Conservation (phyloP, 164 flowering plant genomes). For the Pachysandra terminalis region DNA sequence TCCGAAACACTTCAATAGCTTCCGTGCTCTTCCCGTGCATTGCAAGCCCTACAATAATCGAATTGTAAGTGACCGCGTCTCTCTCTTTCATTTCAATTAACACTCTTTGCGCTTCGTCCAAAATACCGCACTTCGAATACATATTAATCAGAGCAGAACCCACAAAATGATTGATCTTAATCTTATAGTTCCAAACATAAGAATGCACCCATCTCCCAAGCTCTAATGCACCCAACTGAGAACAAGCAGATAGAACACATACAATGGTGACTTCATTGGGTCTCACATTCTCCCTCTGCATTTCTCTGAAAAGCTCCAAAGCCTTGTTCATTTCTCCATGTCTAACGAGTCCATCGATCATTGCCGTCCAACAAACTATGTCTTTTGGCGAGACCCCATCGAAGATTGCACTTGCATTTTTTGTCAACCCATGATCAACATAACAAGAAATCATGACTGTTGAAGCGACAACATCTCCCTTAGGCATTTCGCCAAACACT, state of each 20-base stretch:
- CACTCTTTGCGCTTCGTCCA: slow-evolving; percentile 29
- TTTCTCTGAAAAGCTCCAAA: slow-evolving; percentile 32
- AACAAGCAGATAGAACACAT: slow-evolving; percentile 43
- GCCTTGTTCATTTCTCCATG: slow-evolving; percentile 31
- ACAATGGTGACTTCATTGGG: slow-evolving; percentile 40
- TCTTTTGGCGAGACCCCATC: slow-evolving; percentile 17
- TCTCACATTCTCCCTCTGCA: slow-evolving; percentile 31
- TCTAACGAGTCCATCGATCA: slow-evolving; percentile 43
- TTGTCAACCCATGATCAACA: slow-evolving; percentile 20
- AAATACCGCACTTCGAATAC: slow-evolving; percentile 47
- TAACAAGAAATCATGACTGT: slow-evolving; percentile 31
- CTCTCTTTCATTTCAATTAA: slow-evolving; percentile 24
- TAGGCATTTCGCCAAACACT: slow-evolving; percentile 31
- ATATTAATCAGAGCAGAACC: slow-evolving; percentile 40
- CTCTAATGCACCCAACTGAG: slow-evolving; percentile 40
- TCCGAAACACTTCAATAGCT: slow-evolving; percentile 20
- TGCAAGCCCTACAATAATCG: slow-evolving; percentile 36
- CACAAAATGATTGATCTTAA: slow-evolving; percentile 28
- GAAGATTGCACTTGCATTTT: slow-evolving; percentile 23
- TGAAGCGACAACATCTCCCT: slow-evolving; percentile 26
- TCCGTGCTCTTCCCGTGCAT: slow-evolving; percentile 26
- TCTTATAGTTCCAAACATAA: slow-evolving; percentile 23
- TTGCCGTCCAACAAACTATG: slow-evolving; percentile 44
- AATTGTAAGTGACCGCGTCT: slow-evolving; percentile 31
- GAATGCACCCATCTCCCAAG: slow-evolving; percentile 42